Percentiles rank a stretch among this genome's conserved stretches.
Conservation (phyloP, 108 stramenopile genomes). For the Cylindrotheca fusiformis region DNA sequence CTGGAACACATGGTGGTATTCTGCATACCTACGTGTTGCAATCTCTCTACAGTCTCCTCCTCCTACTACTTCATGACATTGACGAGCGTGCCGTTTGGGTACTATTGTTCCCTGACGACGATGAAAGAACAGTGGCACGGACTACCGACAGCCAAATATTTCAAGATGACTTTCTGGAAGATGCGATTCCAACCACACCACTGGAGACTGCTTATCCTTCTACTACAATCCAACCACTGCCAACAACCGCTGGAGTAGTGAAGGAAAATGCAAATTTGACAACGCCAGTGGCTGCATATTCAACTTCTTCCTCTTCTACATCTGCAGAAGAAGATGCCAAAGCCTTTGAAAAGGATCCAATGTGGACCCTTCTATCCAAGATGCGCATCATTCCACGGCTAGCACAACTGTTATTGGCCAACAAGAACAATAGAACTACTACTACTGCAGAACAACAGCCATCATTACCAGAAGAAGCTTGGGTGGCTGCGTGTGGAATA, state of each 20-base stretch:
- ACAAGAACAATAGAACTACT: not conserved
- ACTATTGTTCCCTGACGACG: constrained; percentile 70
- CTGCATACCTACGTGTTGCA: constrained; percentile 60
- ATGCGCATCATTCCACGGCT: constrained; percentile 86
- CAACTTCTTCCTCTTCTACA: constrained; percentile 67
- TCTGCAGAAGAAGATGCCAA: constrained; percentile 76
- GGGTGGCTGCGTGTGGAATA: constrained; percentile 64
- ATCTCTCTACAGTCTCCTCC: constrained; percentile 48
- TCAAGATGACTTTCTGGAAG: constrained; percentile 62
- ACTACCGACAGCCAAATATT: constrained; percentile 14
- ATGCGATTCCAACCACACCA: constrained; percentile 66
- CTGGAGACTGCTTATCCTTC: constrained; percentile 50
- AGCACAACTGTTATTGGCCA: constrained; percentile 43
- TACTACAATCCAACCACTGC: constrained; percentile 35
- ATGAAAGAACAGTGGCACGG: not conserved
- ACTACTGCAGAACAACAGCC: not conserved
- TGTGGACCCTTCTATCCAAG: constrained; percentile 81
- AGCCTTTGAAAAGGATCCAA: constrained; percentile 74
- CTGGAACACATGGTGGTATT: constrained; percentile 25
- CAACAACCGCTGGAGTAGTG: constrained; percentile 12
- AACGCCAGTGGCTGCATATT: constrained; percentile 44
- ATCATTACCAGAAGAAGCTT: constrained; percentile 41
- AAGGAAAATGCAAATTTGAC: not conserved
- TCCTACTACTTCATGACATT: constrained; percentile 41
- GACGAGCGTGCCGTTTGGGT: not conserved